Evolutionary conservation across 768 basidiomycete genomes (phyloP).

Genomic region (Phlebiopsis gigantea): DNA sequence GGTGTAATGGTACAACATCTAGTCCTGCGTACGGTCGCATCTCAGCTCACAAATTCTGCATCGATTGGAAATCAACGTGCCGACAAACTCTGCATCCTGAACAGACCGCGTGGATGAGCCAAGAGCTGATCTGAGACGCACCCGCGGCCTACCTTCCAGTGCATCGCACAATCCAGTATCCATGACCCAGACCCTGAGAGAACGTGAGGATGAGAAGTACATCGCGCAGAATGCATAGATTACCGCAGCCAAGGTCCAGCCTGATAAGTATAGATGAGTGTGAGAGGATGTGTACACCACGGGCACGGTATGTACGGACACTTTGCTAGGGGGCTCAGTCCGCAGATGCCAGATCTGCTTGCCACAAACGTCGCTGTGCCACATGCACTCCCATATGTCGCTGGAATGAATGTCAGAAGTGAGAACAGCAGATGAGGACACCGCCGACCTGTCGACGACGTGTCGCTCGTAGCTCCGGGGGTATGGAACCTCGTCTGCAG

Average conservation of each 20-base stretch:
- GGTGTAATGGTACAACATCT: conserved; percentile 69
- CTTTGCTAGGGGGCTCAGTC: conserved; percentile 51
- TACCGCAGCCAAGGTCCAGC: conserved; percentile 72
- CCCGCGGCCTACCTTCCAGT: conserved; percentile 47
- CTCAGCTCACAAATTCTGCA: background rate
- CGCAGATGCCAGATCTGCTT: conserved; percentile 66
- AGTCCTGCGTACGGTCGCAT: conserved; percentile 37
- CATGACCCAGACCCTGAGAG: conserved; percentile 63
- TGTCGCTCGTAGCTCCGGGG: conserved; percentile 61
- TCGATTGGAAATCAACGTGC: conserved; percentile 19
- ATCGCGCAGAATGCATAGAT: conserved; percentile 20
- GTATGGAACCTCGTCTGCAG: conserved; percentile 53
- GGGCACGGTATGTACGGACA: conserved; percentile 38
- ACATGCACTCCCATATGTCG: conserved; percentile 64
- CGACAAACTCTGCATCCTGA: conserved; percentile 59
- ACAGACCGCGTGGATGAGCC: background rate
- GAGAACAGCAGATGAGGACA: conserved; percentile 2
- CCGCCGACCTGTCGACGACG: conserved; percentile 61
- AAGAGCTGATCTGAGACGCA: background rate
- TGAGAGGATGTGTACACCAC: background rate
- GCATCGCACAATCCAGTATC: conserved; percentile 59
- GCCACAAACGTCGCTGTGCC: conserved; percentile 35
- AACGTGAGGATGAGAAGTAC: background rate
- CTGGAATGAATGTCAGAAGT: conserved; percentile 28
- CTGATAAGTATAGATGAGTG: conserved; percentile 25